Evolutionary conservation across 225 moss, liverwort and hornwort species (phyloP).

Genomic region (Physcomitrium patens): DNA sequence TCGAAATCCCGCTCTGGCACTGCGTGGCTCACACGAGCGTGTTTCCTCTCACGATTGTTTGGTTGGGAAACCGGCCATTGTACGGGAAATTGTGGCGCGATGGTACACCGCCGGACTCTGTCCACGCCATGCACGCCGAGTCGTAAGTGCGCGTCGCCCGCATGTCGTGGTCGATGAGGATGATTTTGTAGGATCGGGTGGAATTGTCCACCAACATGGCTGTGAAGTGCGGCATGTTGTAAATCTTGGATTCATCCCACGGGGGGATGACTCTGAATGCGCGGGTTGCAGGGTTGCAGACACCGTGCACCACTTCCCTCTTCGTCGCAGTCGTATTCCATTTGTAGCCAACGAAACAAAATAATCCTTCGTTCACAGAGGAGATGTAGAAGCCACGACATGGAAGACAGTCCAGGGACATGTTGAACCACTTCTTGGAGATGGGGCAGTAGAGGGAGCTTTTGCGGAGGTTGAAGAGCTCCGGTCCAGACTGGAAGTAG

Average conservation of each 20-base stretch:
- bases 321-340: constrained; percentile 25
- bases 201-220: constrained; percentile 65
- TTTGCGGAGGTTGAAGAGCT: constrained; percentile 53
- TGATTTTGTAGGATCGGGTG: constrained; percentile 38
- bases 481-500: constrained; percentile 53
- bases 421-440: constrained; percentile 61
- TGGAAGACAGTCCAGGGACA: constrained; percentile 55
- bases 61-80: constrained; percentile 52
- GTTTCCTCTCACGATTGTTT: constrained; percentile 37
- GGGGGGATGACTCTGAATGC: constrained; percentile 39
- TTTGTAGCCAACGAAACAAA: constrained; percentile 55
- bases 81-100: constrained; percentile 49
- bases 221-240: constrained; percentile 43
- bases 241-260: constrained; percentile 36
- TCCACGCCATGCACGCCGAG: constrained; percentile 49
- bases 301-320: constrained; percentile 52
- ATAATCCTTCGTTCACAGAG: constrained; percentile 49
- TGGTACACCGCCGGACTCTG: constrained; percentile 51
- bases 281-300: constrained; percentile 63
- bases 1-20: constrained; percentile 60
- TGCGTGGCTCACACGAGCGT: constrained; percentile 58
- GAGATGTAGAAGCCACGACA: constrained; percentile 53
- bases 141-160: constrained; percentile 35
- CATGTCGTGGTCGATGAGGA: constrained; percentile 56
- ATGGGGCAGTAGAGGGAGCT: constrained; percentile 61